phyloP scores from a whole-genome alignment of 1,284 basidiomycete genomes.

The Heliocybe sulcata region DNA sequence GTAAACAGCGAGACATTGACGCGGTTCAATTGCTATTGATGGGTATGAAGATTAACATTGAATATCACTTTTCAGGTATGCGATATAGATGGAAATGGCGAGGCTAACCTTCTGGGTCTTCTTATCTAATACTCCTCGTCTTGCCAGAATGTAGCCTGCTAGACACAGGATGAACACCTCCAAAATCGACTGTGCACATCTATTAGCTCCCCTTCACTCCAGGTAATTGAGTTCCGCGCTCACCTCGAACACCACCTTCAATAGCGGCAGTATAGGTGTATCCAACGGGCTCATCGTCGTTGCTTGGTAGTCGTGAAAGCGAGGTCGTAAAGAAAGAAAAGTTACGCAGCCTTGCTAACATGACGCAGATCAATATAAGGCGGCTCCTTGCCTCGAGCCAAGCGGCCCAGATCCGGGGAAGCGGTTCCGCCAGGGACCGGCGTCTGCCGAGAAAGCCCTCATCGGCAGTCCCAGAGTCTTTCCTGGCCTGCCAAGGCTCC shows the following conservation, averaged over 20 bases:
- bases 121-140: conserved; percentile 80
- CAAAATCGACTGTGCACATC: conserved; percentile 65
- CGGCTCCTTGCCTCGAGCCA: not conserved
- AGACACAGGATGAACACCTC: conserved; percentile 86
- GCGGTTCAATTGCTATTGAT: conserved; percentile 60
- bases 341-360: not conserved
- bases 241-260: conserved; percentile 50
- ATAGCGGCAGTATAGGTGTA: conserved; percentile 28
- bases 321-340: not conserved
- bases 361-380: not conserved
- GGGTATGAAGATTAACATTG: not conserved
- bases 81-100: conserved; percentile 1
- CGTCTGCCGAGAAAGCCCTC: not conserved
- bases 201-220: conserved; percentile 1
- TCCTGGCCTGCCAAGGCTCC: not conserved
- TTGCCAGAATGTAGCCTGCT: conserved; percentile 81
- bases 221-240: conserved; percentile 12
- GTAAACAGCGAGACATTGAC: conserved; percentile 89
- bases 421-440: not conserved
- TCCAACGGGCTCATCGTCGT: conserved; percentile 3
- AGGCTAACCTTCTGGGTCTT: conserved; percentile 75
- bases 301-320: not conserved
- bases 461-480: not conserved
- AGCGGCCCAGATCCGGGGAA: not conserved
- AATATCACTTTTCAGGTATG: not conserved